Base-by-base conservation (phyloP, 2,329 filamentous ascomycete species). In the Juglanconis juglandina region DNA sequence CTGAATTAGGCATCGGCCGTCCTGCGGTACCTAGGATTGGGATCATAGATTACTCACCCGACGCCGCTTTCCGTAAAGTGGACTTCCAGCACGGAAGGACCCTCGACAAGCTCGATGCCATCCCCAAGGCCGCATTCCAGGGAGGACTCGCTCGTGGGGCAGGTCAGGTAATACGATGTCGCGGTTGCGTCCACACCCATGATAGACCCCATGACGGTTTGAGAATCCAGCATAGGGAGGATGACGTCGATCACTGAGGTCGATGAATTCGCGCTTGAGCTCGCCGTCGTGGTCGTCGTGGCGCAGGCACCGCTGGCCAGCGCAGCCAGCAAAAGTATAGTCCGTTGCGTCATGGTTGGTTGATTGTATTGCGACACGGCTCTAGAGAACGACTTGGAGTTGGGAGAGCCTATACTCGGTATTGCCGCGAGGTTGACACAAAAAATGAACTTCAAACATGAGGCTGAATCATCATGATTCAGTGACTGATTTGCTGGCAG, bases 181-280 rank as follows among this genome's bases (percentile, higher is more conserved):
- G 66, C 66, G 11, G 63, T 66, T 13, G 67, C 57, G 35, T 54
- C 63, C n/a, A 61, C 68, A 24, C 59, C 59, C 61, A 71, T 60
- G 44, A 71, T 64, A 1, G 67, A 71, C 17, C 60, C 70, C 41
- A 63, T 57, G 32, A 70, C 57, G 10, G 58, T 50, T 53, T 68
- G 61, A 8, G 41, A 24, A 33, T 64, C 64, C 24, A 57, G 17
- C 8, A 47, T 35, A 5, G 65, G 66, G 9, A 69, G n/a, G 33
- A 66, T 14, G 34, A 69, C 46, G 35, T 52, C 53, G 10, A 69
- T 61, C 47, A 65, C 57, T 24, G 61, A 63, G 53, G 42, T 57
- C 35, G 41, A 24, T 24, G 24, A 17, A 30, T 47, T 47, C 5
- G 44, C 44, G 17, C 17, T 30, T 4, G 60, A 11, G 52, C 49